phyloP scores from a whole-genome alignment of 305 asterid species.

The Salvia sclarea region DNA sequence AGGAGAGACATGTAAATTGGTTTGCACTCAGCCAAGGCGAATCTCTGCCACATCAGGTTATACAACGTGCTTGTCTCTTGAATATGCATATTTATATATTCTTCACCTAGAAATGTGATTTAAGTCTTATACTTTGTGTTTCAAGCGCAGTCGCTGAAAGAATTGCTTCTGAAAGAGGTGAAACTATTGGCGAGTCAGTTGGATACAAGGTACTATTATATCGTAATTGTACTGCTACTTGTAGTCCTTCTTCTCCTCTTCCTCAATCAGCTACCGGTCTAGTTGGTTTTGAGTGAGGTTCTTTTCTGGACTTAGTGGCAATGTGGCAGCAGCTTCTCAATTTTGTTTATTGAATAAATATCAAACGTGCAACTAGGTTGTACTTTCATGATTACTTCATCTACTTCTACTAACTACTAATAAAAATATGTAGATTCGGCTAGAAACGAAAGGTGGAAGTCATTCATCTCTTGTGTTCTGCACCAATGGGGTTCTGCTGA shows the following conservation, averaged over 20 bases:
- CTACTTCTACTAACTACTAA: conserved; percentile 15
- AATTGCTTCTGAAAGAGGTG: conserved; percentile 95
- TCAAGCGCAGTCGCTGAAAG: conserved; percentile 87
- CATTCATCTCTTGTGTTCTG: conserved; percentile 89
- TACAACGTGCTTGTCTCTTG: conserved; percentile 26
- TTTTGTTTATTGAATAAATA: conserved; percentile 23
- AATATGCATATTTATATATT: conserved; percentile 4
- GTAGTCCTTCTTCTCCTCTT: background rate
- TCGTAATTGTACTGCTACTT: conserved; percentile 7
- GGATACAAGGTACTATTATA: conserved; percentile 81
- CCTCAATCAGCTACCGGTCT: too few relatives aligned
- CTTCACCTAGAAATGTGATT: conserved; percentile 13
- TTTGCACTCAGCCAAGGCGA: conserved; percentile 95
- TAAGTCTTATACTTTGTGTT: conserved; percentile 32
- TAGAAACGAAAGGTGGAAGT: conserved; percentile 90
- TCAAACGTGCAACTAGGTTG: conserved; percentile 13
- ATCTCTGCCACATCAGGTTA: conserved; percentile 95
- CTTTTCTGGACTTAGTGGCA: too few relatives aligned
- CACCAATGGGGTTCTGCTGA: conserved; percentile 86
- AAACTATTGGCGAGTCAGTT: conserved; percentile 78
- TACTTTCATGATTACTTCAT: conserved; percentile 21
- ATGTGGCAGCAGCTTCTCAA: conserved; percentile 1
- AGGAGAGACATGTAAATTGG: conserved; percentile 81
- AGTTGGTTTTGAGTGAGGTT: too few relatives aligned
- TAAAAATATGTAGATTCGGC: conserved; percentile 66